Evolutionary conservation across 805 yeast genomes (phyloP).

Genomic region (Lipomyces mesembrius): DNA sequence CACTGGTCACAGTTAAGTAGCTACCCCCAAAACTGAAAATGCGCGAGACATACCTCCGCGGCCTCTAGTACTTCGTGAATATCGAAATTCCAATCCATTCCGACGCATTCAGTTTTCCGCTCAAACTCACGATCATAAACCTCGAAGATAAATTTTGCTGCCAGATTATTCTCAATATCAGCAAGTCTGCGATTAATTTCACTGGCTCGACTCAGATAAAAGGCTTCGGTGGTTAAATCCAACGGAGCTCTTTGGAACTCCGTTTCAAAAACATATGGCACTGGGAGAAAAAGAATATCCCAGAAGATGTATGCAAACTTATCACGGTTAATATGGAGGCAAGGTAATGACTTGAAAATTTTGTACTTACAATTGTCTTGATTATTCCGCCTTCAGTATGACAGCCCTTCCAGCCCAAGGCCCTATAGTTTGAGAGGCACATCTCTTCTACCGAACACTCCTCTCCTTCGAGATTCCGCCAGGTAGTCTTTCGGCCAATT

Average conservation of each 20-base stretch:
- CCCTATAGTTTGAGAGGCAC: conserved; percentile 43
- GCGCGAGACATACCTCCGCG: conserved; percentile 26
- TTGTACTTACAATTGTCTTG: conserved; percentile 38
- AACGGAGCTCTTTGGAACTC: conserved; percentile 45
- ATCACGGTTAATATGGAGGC: conserved; percentile 8
- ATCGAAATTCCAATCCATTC: conserved; percentile 44
- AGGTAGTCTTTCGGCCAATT: conserved; percentile 25
- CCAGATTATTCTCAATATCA: conserved; percentile 25
- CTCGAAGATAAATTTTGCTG: conserved; percentile 7
- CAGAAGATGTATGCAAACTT: conserved; percentile 45
- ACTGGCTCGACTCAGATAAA: conserved; percentile 36
- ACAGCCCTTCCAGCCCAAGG: conserved; percentile 45
- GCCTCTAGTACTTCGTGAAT: conserved; percentile 37
- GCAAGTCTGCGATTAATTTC: conserved; percentile 40
- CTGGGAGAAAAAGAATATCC: conserved; percentile 37
- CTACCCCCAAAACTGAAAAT: not conserved
- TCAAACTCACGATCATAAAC: conserved; percentile 33
- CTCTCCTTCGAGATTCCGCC: conserved; percentile 27
- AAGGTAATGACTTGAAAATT: not conserved
- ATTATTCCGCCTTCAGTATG: conserved; percentile 47
- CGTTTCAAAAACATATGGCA: conserved; percentile 43
- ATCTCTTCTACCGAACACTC: conserved; percentile 44
- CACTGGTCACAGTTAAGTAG: conserved; percentile 19
- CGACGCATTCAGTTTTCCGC: conserved; percentile 40
- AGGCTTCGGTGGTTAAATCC: conserved; percentile 39